Evolutionary conservation across 2,329 filamentous ascomycete genomes (phyloP), one percentile per base, ranked within the genome.

Genomic region (Trichoderma sp.): DNA sequence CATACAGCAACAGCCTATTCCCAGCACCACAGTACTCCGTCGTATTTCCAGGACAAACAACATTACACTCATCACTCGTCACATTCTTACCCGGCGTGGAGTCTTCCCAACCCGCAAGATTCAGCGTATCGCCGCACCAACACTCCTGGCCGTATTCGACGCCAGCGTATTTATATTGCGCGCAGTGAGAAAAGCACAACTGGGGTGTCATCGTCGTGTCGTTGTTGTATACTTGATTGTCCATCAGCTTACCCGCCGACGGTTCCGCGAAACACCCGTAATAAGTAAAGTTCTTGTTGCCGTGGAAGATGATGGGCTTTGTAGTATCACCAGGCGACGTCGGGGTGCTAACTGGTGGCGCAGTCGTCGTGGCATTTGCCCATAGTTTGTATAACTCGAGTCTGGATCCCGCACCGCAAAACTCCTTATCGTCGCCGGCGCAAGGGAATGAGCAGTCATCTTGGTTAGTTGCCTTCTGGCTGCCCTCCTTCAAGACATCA

Each of bases 71-170:
- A 0, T 71, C 52, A 64, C 74, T 69, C 0, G 73, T 73, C 2
- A 77, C 72, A 48, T 78, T 79, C 64, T 72, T 74, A 0, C 75
- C 77, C 0, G 74, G 72, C 2, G 65, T 70, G 0, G 70, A 58
- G 10, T 68, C 67, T 5, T 64, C 34, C 67, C 68, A 72, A 0
- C 76, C 77, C 6, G 71, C 71, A 29, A 76, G 71, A 27, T 74
- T 73, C 10, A 80, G 66, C 0, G 63, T 54, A 58, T 79, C 74
- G 5, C 78, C 78, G 50, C 79, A 81, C 74, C 77, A 80, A 29
- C 79, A 81, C 25, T 81, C 79, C 2, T 72, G 73, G 7, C 77
- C 77, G 35, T 80, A 80, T 60, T 81, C 78, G 4, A 80, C 73
- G 10, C 79, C 79, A 1, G 76, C 78, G 27, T 74, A 80, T 7